Evolutionary conservation across 2,329 filamentous ascomycete genomes (phyloP).

Genomic region (Cladosporium cucumerinum): DNA sequence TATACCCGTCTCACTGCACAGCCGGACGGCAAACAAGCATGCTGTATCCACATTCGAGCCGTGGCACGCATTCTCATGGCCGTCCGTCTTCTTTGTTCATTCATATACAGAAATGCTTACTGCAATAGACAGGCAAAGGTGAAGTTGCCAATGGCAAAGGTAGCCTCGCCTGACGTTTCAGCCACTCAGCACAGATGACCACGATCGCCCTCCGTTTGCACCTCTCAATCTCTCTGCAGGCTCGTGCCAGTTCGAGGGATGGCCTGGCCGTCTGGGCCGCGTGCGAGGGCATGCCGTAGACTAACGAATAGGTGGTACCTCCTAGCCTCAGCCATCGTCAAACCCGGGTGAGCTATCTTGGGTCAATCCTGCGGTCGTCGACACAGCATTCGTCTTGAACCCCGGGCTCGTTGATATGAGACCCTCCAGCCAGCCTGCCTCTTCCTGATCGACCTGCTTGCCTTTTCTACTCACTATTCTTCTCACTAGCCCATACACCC

Average conservation of each 20-base stretch:
- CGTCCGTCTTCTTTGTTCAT: background rate
- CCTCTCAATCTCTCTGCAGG: constrained; percentile 13
- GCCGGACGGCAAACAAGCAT: background rate
- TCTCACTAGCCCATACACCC: constrained; percentile 7
- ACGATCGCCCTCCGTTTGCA: constrained; percentile 5
- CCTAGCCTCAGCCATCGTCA: constrained; percentile 6
- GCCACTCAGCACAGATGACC: background rate
- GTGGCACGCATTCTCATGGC: background rate
- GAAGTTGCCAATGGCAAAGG: background rate
- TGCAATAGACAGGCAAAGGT: background rate
- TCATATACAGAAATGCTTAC: background rate
- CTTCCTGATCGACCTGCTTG: constrained; percentile 7
- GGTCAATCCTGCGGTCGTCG: background rate
- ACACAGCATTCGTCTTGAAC: background rate
- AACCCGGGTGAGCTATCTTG: constrained; percentile 7
- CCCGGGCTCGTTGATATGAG: constrained; percentile 10
- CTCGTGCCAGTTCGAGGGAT: constrained; percentile 14
- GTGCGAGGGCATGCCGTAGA: background rate
- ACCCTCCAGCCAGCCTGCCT: constrained; percentile 11
- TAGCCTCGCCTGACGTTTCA: constrained; percentile 6
- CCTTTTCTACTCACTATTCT: background rate
- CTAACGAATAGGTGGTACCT: background rate
- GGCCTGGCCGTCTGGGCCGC: constrained; percentile 13
- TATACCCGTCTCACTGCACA: background rate
- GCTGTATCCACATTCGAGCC: background rate